Base-by-base conservation (phyloP, 2,329 filamentous ascomycete species). In the Pyricularia sp. region DNA sequence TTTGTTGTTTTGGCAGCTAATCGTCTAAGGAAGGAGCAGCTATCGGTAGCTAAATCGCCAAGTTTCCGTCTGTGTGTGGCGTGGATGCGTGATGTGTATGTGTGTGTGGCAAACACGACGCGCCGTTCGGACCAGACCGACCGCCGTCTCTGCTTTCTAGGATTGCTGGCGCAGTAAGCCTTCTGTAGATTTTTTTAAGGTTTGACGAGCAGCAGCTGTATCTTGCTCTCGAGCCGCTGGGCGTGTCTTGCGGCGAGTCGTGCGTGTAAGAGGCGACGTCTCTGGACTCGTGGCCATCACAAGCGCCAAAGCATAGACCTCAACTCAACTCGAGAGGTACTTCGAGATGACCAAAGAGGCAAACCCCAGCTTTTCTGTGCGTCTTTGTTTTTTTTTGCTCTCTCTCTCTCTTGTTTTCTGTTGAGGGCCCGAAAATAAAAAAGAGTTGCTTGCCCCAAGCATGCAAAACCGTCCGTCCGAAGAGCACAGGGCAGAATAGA, bases 241-340 rank as follows among this genome's bases (percentile, higher is more conserved):
- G 65, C 26, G 50, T 42, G 30, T 63, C 14, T 68, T 59, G 55
- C 66, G 30, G 55, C 68, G 69, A 69, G 69, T 64, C 66, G 69
- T 69, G 50, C 65, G 58, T 70, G 69, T 69, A 61, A 58, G 68
- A 64, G 65, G 61, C 30, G 61, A 64, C 58, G 68, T 67, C 67
- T 70, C 50, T 68, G 36, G 36, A 67, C 65, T 69, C 59, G 61
- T 68, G 69, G 64, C 66, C 67, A 69, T 69, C 50, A 36, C 68
- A 69, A 65, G 28, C 68, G 36, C 68, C 58, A 17, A 67, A 66
- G 68, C 68, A 50, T 66, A 33, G 65, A 58, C 65, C 65, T 66
- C 31, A 66, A 61, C 58, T 61, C 58, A 61, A 61, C 42, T 55
- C 20, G 20, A 61, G n/a, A 26, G 58, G 58, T 61, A 61, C 33